Evolutionary conservation across 345 rosid species (phyloP).

Genomic region (Jatropha curcas): DNA sequence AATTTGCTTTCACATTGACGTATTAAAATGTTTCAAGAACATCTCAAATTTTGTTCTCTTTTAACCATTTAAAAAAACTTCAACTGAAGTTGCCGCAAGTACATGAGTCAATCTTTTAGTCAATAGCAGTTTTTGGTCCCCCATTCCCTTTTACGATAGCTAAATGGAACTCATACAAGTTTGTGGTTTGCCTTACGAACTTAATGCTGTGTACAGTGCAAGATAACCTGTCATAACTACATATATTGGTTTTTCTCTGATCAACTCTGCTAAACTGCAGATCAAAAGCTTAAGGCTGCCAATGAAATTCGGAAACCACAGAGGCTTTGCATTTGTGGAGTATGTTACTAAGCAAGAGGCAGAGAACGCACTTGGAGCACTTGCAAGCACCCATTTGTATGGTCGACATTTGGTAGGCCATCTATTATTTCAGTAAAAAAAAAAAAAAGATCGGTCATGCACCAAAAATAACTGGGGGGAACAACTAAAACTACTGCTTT

Average conservation of each 20-base stretch:
- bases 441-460: too few relatives aligned
- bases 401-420: slow-evolving; percentile 84
- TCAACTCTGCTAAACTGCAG: slow-evolving; percentile 36
- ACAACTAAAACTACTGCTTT: background rate
- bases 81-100: too few relatives aligned
- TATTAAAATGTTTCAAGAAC: too few relatives aligned
- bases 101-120: too few relatives aligned
- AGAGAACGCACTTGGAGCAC: slow-evolving; percentile 64
- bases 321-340: slow-evolving; percentile 90
- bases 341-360: slow-evolving; percentile 90
- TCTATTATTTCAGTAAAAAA: background rate
- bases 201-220: background rate
- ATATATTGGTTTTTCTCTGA: background rate
- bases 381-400: slow-evolving; percentile 75
- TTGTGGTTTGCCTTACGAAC: background rate
- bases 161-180: background rate
- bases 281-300: slow-evolving; percentile 87
- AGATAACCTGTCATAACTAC: too few relatives aligned
- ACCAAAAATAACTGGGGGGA: background rate
- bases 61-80: too few relatives aligned
- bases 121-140: background rate
- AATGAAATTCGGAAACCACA: slow-evolving; percentile 67
- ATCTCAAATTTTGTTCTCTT: too few relatives aligned
- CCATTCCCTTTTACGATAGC: background rate
- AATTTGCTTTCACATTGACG: too few relatives aligned